phyloP scores from a whole-genome alignment of 257 asterid species.

The Salvia splendens region DNA sequence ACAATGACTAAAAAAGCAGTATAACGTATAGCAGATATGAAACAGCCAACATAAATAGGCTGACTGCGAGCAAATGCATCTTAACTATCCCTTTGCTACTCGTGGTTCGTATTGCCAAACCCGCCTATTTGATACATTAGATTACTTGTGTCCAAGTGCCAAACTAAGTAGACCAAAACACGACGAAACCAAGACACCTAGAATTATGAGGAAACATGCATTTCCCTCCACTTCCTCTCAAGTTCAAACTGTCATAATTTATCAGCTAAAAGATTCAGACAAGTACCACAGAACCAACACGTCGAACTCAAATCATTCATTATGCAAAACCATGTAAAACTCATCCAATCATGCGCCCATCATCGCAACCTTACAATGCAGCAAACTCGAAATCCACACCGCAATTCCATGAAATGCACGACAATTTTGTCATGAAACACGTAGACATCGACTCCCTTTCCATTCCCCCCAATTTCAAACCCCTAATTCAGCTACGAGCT shows the following conservation, averaged over 20 bases:
- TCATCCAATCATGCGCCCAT: conserved; percentile 27
- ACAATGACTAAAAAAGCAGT: neutral
- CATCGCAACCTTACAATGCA: conserved; percentile 24
- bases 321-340: conserved; percentile 32
- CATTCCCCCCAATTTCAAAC: conserved; percentile 37
- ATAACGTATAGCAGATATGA: neutral
- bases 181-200: neutral
- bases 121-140: conserved; percentile 12
- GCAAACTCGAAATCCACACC: conserved; percentile 25
- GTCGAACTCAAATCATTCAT: conserved; percentile 26
- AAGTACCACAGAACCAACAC: conserved; percentile 25
- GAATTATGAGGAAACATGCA: neutral
- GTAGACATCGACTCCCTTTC: conserved; percentile 28
- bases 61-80: conserved; percentile 19
- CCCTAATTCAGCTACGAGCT: conserved; percentile 30
- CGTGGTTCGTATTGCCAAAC: conserved; percentile 7
- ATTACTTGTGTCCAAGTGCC: conserved; percentile 18
- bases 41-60: conserved; percentile 8
- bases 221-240: conserved; percentile 8
- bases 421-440: conserved; percentile 4
- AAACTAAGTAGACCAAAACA: neutral
- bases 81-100: conserved; percentile 12
- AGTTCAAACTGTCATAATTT: conserved; percentile 24
- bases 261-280: conserved; percentile 30
- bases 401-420: conserved; percentile 54